Conservation (phyloP, 192 early-diverging fungal species). For the Geosiphon pyriformis region DNA sequence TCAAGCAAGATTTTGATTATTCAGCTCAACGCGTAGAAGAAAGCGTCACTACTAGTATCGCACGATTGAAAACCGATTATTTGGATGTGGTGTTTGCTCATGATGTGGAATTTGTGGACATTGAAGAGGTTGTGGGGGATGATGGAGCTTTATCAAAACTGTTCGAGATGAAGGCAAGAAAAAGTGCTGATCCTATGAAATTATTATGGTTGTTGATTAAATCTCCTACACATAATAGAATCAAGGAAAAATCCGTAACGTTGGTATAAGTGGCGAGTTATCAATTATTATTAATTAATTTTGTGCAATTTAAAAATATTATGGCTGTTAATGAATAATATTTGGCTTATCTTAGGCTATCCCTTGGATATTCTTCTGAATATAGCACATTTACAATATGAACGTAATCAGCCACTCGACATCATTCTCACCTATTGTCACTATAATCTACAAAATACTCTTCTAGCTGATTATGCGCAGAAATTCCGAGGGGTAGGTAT, state of each 20-base stretch:
- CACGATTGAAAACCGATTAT: slow-evolving; percentile 55
- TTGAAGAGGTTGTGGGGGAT: slow-evolving; percentile 44
- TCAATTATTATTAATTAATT: neutral
- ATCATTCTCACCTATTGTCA: slow-evolving; percentile 66
- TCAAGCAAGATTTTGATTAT: slow-evolving; percentile 60
- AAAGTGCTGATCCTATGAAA: slow-evolving; percentile 15
- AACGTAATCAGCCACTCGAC: slow-evolving; percentile 50
- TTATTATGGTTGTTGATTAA: neutral
- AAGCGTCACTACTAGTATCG: slow-evolving; percentile 57
- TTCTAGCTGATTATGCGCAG: slow-evolving; percentile 44
- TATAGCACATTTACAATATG: slow-evolving; percentile 52
- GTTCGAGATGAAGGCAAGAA: slow-evolving; percentile 37
- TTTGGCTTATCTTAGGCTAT: slow-evolving; percentile 40
- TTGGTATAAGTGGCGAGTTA: slow-evolving; percentile 59
- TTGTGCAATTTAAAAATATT: neutral
- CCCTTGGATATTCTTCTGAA: slow-evolving; percentile 56
- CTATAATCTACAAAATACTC: slow-evolving; percentile 61
- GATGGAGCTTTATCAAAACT: slow-evolving; percentile 48
- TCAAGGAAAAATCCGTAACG: slow-evolving; percentile 54
- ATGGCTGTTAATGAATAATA: neutral
- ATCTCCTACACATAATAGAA: slow-evolving; percentile 25
- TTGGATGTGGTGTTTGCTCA: slow-evolving; percentile 67
- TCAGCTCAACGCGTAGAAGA: slow-evolving; percentile 39
- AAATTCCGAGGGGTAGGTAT: slow-evolving; percentile 53
- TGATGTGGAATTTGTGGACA: slow-evolving; percentile 72